Conservation (phyloP, 2,329 filamentous ascomycete genomes). For the Arthrobotrys megalospora region DNA sequence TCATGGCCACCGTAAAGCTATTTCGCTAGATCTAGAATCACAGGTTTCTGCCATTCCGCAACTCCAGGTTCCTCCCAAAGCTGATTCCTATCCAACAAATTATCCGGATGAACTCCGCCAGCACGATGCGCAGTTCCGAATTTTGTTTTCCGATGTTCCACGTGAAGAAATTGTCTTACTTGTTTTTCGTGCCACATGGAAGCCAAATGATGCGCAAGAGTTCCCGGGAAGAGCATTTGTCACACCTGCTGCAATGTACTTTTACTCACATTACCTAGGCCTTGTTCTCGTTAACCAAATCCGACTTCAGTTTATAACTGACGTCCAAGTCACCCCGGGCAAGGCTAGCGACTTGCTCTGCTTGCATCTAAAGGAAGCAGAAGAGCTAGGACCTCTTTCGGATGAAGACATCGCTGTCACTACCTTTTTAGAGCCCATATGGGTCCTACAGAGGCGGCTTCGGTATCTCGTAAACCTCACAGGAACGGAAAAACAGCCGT, state of each 20-base stretch:
- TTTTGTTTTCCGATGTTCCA: slow-evolving; percentile 87
- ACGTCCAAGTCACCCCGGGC: slow-evolving; percentile 90
- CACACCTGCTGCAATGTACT: slow-evolving; percentile 89
- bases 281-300: slow-evolving; percentile 87
- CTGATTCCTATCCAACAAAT: slow-evolving; percentile 74
- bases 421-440: slow-evolving; percentile 89
- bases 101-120: slow-evolving; percentile 87
- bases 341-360: slow-evolving; percentile 94
- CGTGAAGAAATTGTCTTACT: slow-evolving; percentile 74
- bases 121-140: slow-evolving; percentile 92
- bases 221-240: slow-evolving; percentile 90
- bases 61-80: background rate
- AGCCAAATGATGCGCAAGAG: slow-evolving; percentile 80
- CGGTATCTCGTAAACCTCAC: slow-evolving; percentile 81
- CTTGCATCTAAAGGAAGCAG: slow-evolving; percentile 73
- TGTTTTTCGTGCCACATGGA: slow-evolving; percentile 94
- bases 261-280: slow-evolving; percentile 95
- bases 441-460: slow-evolving; percentile 84
- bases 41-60: slow-evolving; percentile 62
- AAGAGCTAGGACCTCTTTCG: slow-evolving; percentile 72
- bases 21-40: slow-evolving; percentile 71
- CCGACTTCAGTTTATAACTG: slow-evolving; percentile 81
- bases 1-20: slow-evolving; percentile 71
- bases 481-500: slow-evolving; percentile 74
- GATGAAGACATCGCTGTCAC: slow-evolving; percentile 86